phyloP scores from a whole-genome alignment of 768 basidiomycete species.

The Lactarius sp. region DNA sequence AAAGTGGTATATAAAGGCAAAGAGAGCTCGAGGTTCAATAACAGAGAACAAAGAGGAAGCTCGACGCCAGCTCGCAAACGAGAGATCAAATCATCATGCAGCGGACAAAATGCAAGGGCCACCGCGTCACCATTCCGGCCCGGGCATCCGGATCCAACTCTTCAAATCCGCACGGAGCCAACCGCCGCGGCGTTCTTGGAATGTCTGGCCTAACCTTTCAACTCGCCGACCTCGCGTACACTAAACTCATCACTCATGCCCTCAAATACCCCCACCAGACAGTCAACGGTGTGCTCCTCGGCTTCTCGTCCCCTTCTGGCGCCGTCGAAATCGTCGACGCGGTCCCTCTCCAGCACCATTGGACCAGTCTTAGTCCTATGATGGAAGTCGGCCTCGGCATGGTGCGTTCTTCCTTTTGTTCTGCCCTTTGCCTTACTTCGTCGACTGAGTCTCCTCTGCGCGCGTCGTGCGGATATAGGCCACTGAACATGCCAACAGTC shows the following conservation, averaged over 20 bases:
- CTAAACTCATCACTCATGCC: constrained; percentile 73
- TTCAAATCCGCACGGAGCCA: neutral
- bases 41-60: neutral
- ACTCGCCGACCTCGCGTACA: constrained; percentile 57
- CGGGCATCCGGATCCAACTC: neutral
- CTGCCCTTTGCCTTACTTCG: neutral
- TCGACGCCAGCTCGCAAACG: neutral
- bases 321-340: constrained; percentile 55
- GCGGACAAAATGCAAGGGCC: too few species aligned
- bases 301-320: constrained; percentile 34
- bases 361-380: constrained; percentile 80
- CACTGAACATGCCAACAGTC: constrained; percentile 51
- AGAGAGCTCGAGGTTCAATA: neutral
- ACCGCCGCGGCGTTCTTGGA: neutral
- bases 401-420: constrained; percentile 38
- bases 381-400: constrained; percentile 82
- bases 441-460: neutral
- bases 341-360: constrained; percentile 77
- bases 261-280: constrained; percentile 71
- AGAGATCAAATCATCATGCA: too few species aligned
- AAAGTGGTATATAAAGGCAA: neutral
- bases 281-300: constrained; percentile 78
- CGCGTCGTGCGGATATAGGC: constrained; percentile 40
- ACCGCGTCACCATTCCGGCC: neutral
- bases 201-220: constrained; percentile 37